Conservation (phyloP, 352 stramenopile genomes). For the Globisporangium irregulare region DNA sequence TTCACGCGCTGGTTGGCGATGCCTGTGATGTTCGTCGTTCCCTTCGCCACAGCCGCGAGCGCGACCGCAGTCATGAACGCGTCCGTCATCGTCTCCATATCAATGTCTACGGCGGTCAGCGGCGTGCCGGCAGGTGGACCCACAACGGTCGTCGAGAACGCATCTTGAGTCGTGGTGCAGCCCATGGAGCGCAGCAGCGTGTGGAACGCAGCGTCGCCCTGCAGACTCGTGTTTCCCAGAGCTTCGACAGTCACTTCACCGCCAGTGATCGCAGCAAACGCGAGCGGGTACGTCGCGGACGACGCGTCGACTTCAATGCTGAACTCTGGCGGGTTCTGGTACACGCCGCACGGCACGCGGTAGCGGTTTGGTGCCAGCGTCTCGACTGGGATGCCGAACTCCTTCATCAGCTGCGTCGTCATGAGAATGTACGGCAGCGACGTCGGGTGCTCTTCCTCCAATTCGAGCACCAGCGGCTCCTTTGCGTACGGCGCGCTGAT, state of each 20-base stretch:
- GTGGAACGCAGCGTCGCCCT: conserved; percentile 96
- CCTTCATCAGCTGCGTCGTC: conserved; percentile 95
- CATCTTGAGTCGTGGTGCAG: conserved; percentile 62
- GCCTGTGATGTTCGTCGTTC: conserved; percentile 95
- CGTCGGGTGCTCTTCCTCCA: conserved; percentile 95
- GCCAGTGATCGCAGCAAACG: conserved; percentile 95
- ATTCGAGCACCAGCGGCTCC: conserved; percentile 79
- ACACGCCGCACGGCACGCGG: conserved; percentile 66
- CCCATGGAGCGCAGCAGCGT: conserved; percentile 76
- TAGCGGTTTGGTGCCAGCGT: conserved; percentile 83
- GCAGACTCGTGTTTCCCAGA: conserved; percentile 92
- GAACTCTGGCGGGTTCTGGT: conserved; percentile 63
- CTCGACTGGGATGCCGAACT: conserved; percentile 94
- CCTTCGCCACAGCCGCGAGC: conserved; percentile 92
- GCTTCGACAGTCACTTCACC: conserved; percentile 92
- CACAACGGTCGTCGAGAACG: conserved; percentile 61
- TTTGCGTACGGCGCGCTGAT: conserved; percentile 91
- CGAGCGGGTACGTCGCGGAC: conserved; percentile 96
- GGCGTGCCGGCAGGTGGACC: conserved; percentile 72
- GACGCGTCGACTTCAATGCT: conserved; percentile 95
- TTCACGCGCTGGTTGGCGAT: conserved; percentile 99
- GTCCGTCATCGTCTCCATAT: conserved; percentile 98
- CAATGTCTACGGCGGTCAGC: conserved; percentile 90
- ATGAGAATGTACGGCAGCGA: conserved; percentile 95
- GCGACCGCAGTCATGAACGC: conserved; percentile 97